Evolutionary conservation across 768 basidiomycete species (phyloP), one percentile per base, ranked within the genome.

Genomic region (Macrolepiota fuliginosa): DNA sequence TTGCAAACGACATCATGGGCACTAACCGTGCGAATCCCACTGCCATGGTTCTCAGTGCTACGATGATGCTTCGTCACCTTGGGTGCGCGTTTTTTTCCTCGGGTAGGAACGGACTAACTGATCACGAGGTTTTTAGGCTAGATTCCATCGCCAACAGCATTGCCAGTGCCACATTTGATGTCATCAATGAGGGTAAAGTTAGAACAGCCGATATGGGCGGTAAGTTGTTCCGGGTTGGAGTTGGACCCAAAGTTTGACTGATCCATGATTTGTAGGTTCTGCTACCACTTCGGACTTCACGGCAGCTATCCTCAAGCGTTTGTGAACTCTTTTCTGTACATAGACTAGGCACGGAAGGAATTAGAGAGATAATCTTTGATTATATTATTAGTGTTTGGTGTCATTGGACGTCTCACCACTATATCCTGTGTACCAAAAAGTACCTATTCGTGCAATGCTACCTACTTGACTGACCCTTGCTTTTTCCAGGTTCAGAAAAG

Each of bases 41-140:
- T 50, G 97, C 96, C 37, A 96, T 98, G 87, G 90, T 99, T 72
- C 87, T 98, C 62, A 95, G 92, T 65, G 91, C 96, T 36, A 96
- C 96, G 42, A 96, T 99, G 89, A 92, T 99, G 89, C 86, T 99
- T 65, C 84, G 96, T 68, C 95, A 97, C 74, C 87, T 98, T 62
- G 96, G 96, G 86, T 94, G 77, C 70, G 87, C 72, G 54, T 60
- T 63, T 24, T 32, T 29, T 47, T 35, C 63, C 70, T 54, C n/a
- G 54, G n/a, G 40, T 45, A 46, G 15, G 52, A 35, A 50, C 32
- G 19, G n/a, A 25, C 49, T 17, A 22, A 25, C 15, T 39, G 15
- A 52, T 29, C 17, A 56, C 19, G 35, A 39, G 19, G 3, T 37
- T 52, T 52, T 47, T 63, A 95, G 93, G 53, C 90, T 98, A 59